Evolutionary conservation across 306 rosid species (phyloP).

Genomic region (Acacia melanoxylon): DNA sequence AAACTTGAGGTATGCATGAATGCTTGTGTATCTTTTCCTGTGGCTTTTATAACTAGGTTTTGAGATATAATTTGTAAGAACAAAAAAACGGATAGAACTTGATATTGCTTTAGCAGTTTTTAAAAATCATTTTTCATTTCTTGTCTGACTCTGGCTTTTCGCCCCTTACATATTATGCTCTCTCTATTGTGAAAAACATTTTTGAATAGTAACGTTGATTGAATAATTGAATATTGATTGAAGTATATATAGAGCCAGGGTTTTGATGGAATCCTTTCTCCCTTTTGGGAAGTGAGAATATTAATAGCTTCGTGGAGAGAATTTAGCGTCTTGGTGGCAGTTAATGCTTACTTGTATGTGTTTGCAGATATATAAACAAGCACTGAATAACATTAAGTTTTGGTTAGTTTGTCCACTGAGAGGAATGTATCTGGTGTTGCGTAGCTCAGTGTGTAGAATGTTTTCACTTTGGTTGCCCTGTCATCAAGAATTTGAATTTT

Average conservation of each 20-base stretch:
- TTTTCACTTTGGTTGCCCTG: neutral
- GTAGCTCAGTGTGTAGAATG: neutral
- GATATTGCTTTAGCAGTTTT: neutral
- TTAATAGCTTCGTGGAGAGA: neutral
- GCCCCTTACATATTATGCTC: neutral
- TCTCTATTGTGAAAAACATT: neutral
- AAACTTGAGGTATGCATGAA: constrained; percentile 72
- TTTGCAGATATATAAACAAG: neutral
- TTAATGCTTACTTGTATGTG: neutral
- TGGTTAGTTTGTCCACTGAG: neutral
- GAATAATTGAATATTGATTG: constrained; percentile 1
- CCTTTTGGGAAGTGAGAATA: neutral
- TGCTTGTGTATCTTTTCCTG: constrained; percentile 21
- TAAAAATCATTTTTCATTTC: constrained; percentile 2
- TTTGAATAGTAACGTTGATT: neutral
- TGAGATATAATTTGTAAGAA: neutral
- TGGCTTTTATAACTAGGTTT: neutral
- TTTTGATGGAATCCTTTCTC: neutral
- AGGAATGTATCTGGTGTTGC: neutral
- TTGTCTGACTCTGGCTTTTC: neutral
- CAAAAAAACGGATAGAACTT: neutral
- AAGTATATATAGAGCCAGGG: neutral
- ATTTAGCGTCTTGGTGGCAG: too few species aligned
- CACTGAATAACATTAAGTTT: neutral
- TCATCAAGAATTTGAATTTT: neutral